Evolutionary conservation across 139 green algal species (phyloP), one percentile per base, ranked within the genome.

Genomic region (Tetradesmus lagerheimii): DNA sequence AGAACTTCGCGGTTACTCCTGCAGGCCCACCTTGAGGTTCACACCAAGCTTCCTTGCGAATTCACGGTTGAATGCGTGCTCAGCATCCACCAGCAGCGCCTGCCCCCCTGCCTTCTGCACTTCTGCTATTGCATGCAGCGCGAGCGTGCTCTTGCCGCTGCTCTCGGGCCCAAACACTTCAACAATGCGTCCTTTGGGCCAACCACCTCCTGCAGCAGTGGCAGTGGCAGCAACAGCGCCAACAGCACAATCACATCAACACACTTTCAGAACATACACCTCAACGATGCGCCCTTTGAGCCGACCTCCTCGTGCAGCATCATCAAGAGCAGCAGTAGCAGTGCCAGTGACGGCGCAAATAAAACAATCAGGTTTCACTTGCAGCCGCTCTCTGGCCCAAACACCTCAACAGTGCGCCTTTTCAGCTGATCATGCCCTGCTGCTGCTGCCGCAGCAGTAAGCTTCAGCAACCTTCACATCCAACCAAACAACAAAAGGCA

Each of bases 71-170:
- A 99, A 98, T 1, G 98, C 97, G 87, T 99, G 96, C 94, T 99
- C 98, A 16, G 96, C 97, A 81, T 99, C 98, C 67, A 99, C 96
- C 6, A 99, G 93, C 38, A 95, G 93, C 0, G 94, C 95, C 31
- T 85, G 95, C 25, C 95, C 97, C 8, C 91, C 92, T 50, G 78
- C 25, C 85, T 92, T 92, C 81, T 95, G 96, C 27, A 97, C 94
- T 87, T 98, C 96, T 8, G 98, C 98, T 25, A 99, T 97, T 6
- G 96, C 97, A 91, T 99, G 96, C 90, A 99, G 93, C 2, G 98
- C 98, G 75, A 99, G 92, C 0, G 98, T 99, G 18, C 97, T 99
- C 93, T 99, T 99, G 81, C 98, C 98, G 47, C 92, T 96, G 71
- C 90, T 94, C 93, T 99, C 98, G 15, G 97, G 97, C 14, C 98